Evolutionary conservation across 2,329 filamentous ascomycete genomes (phyloP), one percentile per base, ranked within the genome.

Genomic region (Arachnopeziza araneosa): DNA sequence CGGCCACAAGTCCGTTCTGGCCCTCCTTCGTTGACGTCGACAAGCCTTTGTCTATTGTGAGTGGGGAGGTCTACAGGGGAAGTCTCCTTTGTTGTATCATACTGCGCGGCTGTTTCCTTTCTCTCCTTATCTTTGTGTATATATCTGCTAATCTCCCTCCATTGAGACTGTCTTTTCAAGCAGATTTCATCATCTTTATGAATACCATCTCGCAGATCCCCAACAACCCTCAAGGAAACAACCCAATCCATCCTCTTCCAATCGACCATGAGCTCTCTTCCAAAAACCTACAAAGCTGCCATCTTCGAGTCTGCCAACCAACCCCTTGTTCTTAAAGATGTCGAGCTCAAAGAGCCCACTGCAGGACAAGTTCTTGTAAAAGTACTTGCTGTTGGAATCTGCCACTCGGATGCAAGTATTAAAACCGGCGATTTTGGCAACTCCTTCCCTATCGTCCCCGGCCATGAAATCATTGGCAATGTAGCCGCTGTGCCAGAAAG

Each of bases 381-480:
- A 71, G 82, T 90, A 2, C 76, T 85, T 9, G 88, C 88, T 6
- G 90, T 85, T 66, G 89, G 89, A 51, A 82, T 93, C 54, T 92
- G 89, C 73, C 86, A 85, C 71, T 82, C 80, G 0, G 89, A 91
- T 67, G 62, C 53, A 4, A 54, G 52, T 5, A 73, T 82, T 1
- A 76, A 79, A 55, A 53, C 69, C 2, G 83, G 84, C 24, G 67
- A 73, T 4, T 75, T 87, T 51, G 83, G 82, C 12, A 78, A 82
- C 51, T 67, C 79, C 22, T 86, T 82, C 67, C 87, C 87, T 1
- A 79, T 83, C 6, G 74, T 85, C 1, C 85, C 87, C 0, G 89
- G 89, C 23, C 89, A 93, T 73, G 89, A 92, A 71, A 76, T 88
- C 36, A 81, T 92, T 58, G 88, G 89, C 12, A 81, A 83, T 14